Conservation (phyloP, 2,329 filamentous ascomycete species). For the Penicillium janthinellum region DNA sequence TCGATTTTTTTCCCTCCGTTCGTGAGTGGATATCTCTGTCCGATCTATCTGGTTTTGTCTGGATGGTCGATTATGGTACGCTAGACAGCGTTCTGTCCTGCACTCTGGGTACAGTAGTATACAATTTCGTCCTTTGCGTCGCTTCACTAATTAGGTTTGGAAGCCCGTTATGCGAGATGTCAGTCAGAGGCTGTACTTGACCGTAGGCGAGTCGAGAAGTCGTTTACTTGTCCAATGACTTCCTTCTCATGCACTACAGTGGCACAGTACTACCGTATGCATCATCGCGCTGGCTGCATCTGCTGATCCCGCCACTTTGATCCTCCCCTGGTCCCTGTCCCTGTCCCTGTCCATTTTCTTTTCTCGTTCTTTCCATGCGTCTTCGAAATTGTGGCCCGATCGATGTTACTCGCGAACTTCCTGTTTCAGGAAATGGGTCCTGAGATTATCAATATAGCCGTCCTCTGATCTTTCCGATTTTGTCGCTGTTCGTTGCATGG, state of each 20-base stretch:
- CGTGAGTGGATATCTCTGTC: constrained; percentile 21
- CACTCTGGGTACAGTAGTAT: not conserved
- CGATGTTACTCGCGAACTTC: constrained; percentile 10
- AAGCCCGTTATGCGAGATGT: not conserved
- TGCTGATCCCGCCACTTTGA: not conserved
- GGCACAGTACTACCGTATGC: not conserved
- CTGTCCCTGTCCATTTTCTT: not conserved
- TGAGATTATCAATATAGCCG: constrained; percentile 4
- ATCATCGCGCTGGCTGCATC: not conserved
- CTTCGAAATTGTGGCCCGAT: constrained; percentile 15
- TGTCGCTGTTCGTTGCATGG: not conserved
- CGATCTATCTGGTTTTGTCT: constrained; percentile 19
- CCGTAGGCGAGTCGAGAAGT: no score
- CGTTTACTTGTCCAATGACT: no score
- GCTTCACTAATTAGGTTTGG: not conserved
- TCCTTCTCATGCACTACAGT: not conserved
- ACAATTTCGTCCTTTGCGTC: not conserved
- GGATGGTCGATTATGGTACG: not conserved
- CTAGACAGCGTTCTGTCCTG: no score
- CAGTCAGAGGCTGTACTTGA: not conserved
- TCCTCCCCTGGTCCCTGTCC: not conserved
- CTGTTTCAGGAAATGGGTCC: constrained; percentile 8
- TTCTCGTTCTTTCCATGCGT: constrained; percentile 3
- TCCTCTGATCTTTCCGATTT: not conserved
- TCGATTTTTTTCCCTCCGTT: constrained; percentile 1